Percentiles rank a stretch among this genome's conserved stretches.
These are phyloP conservation scores for Mucor sp. DNA, from an alignment of 371 early-diverging fungal species.

Conservation along the genomic window DNA sequence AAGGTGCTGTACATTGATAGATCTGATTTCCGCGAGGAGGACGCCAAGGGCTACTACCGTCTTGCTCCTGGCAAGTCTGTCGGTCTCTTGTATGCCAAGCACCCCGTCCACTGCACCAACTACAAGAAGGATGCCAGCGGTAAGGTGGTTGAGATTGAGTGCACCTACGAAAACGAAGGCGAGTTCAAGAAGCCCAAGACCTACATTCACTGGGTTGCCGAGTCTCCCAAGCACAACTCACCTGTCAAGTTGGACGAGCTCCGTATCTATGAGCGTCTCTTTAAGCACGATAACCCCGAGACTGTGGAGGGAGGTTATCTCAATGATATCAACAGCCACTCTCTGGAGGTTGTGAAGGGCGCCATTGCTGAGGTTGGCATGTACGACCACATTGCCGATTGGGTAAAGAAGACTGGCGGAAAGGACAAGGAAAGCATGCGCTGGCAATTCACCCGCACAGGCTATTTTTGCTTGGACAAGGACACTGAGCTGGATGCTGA, in stretches of 20 bases:
- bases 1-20: slow-evolving; percentile 91
- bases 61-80: slow-evolving; percentile 94
- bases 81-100: slow-evolving; percentile 86
- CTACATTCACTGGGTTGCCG: slow-evolving; percentile 98
- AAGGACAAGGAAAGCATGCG: slow-evolving; percentile 78
- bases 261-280: slow-evolving; percentile 86
- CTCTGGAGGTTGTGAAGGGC: slow-evolving; percentile 68
- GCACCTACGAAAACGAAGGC: slow-evolving; percentile 74
- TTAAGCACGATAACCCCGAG: slow-evolving; percentile 88
- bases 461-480: slow-evolving; percentile 97
- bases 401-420: slow-evolving; percentile 50
- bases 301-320: slow-evolving; percentile 92
- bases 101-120: slow-evolving; percentile 83
- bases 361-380: slow-evolving; percentile 90
- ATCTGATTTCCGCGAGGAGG: slow-evolving; percentile 92
- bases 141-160: slow-evolving; percentile 76
- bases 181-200: slow-evolving; percentile 91
- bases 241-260: slow-evolving; percentile 85
- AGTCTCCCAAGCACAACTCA: slow-evolving; percentile 77
- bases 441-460: slow-evolving; percentile 96
- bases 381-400: slow-evolving; percentile 55
- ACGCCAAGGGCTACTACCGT: slow-evolving; percentile 93
- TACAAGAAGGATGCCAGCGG: slow-evolving; percentile 78
- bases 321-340: slow-evolving; percentile 88
- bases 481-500: slow-evolving; percentile 71